These are phyloP conservation scores for Rhododendron molle DNA, from an alignment of 148 eudicot genomes.

Conservation along the genomic window DNA sequence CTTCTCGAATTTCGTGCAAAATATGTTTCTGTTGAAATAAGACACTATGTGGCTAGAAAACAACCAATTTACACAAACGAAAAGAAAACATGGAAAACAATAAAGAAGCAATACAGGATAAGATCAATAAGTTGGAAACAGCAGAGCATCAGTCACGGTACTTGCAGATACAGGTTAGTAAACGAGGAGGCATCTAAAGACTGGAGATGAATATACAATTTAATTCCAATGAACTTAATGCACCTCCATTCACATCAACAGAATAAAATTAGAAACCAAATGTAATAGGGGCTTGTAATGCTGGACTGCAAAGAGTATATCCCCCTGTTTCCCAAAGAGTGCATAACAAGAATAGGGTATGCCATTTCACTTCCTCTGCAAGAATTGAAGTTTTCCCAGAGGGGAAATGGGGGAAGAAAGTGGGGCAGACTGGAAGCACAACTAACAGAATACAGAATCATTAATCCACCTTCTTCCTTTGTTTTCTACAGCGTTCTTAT, in stretches of 20 bases:
- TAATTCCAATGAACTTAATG: not conserved
- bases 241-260: not conserved
- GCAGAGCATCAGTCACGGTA: not conserved
- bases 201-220: not conserved
- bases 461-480: not conserved
- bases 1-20: not conserved
- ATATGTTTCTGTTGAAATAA: not conserved
- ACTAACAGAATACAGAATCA: not conserved
- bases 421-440: not conserved
- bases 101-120: not conserved
- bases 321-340: slow-evolving; percentile 6
- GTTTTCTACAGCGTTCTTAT: not conserved
- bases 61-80: not conserved
- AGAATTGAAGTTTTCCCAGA: not conserved
- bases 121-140: not conserved
- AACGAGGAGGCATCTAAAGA: not conserved
- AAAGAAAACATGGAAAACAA: not conserved
- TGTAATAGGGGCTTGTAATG: not conserved
- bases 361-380: not conserved
- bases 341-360: not conserved
- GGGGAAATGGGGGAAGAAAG: not conserved
- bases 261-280: not conserved
- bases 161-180: not conserved
- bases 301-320: not conserved
- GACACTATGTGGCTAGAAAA: not conserved